Conservation (phyloP, 768 basidiomycete genomes). For the Xerocomellus dryophilus region DNA sequence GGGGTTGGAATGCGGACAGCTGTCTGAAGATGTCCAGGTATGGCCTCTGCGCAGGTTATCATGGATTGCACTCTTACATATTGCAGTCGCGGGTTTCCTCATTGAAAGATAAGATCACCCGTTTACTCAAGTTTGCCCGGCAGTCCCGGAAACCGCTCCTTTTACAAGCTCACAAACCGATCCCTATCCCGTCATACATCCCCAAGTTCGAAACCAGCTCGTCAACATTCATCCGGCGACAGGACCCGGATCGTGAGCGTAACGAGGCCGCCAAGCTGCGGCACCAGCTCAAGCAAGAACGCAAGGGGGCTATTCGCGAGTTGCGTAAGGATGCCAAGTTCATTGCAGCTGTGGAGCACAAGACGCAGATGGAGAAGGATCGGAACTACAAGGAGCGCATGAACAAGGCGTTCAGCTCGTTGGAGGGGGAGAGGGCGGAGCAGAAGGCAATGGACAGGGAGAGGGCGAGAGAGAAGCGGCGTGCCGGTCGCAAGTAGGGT, state of each 20-base stretch:
- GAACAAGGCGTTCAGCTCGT: conserved; percentile 72
- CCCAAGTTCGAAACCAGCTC: conserved; percentile 86
- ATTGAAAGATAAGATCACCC: conserved; percentile 48
- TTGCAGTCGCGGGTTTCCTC: conserved; percentile 47
- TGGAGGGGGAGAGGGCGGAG: conserved; percentile 89
- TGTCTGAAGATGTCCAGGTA: conserved; percentile 60
- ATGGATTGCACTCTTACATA: conserved; percentile 8
- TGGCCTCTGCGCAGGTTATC: conserved; percentile 1
- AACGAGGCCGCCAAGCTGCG: conserved; percentile 85
- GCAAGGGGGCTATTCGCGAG: conserved; percentile 95
- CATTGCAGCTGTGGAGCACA: conserved; percentile 83
- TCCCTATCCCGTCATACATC: conserved; percentile 89
- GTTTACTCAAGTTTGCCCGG: conserved; percentile 69
- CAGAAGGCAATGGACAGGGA: conserved; percentile 89
- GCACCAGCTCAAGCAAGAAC: conserved; percentile 88
- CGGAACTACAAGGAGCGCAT: conserved; percentile 74
- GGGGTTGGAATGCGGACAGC: conserved; percentile 42
- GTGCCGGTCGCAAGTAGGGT: conserved; percentile 67
- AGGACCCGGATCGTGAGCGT: conserved; percentile 91
- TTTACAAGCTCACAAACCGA: conserved; percentile 92
- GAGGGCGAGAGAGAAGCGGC: conserved; percentile 71
- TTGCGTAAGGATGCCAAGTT: conserved; percentile 93
- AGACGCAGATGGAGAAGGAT: conserved; percentile 85
- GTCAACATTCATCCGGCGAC: conserved; percentile 71
- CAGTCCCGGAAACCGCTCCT: conserved; percentile 74